A percentile compares a stretch with the other conserved stretches of the same genome.
Evolutionary conservation across 106 monocot species (phyloP).

Genomic region (Dendrobium nobile): DNA sequence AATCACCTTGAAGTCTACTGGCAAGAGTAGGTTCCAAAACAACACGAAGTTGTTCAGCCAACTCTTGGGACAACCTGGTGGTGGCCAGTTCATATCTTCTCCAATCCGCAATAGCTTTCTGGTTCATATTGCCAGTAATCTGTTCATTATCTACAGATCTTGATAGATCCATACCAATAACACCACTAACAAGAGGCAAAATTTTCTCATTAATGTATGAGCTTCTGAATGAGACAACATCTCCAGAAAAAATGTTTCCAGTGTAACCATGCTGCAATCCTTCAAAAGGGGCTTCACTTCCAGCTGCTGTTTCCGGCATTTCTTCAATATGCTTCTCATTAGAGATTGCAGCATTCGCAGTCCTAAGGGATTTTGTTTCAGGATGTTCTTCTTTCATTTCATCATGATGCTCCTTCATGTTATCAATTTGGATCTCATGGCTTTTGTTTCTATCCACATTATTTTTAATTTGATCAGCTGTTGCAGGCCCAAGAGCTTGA

Average conservation of each 20-base stretch:
- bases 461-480: constrained; percentile 51
- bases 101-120: constrained; percentile 48
- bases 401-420: constrained; percentile 26
- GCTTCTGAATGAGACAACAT: constrained; percentile 48
- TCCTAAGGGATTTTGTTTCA: constrained; percentile 23
- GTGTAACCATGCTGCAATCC: constrained; percentile 7
- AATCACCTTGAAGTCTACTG: constrained; percentile 95
- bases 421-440: constrained; percentile 25
- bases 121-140: constrained; percentile 23
- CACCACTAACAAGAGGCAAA: constrained; percentile 5
- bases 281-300: constrained; percentile 25
- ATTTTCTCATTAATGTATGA: constrained; percentile 36
- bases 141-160: constrained; percentile 21
- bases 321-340: constrained; percentile 21
- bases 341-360: constrained; percentile 17
- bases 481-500: constrained; percentile 80
- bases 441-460: constrained; percentile 15
- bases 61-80: constrained; percentile 64
- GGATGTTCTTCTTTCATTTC: constrained; percentile 27
- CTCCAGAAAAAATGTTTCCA: constrained; percentile 12
- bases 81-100: constrained; percentile 66
- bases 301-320: constrained; percentile 2
- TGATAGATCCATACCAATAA: not conserved
- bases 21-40: constrained; percentile 92
- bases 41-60: constrained; percentile 77